Base-by-base conservation (phyloP, 768 basidiomycete species). In the Lentinula aciculospora region DNA sequence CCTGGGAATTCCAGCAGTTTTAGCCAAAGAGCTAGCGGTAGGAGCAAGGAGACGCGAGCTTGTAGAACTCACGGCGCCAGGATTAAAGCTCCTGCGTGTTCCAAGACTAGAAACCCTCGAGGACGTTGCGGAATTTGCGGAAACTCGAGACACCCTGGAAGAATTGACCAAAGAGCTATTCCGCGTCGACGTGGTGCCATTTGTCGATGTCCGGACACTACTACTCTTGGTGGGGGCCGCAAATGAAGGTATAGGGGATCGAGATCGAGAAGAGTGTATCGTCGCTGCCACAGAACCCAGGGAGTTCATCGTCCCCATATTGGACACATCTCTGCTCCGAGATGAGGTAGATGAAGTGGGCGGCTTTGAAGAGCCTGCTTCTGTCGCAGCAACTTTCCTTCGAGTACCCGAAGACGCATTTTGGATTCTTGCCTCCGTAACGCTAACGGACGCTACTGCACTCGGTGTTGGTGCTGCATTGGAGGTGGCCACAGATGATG, bases 11-110 rank as follows among this genome's bases (percentile, higher is more conserved):
- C 67, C 63, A 53, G 63, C 72, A 23, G 67, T 74, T 72, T 84
- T 88, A 2, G 89, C 89, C 23, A 90, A 71, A 1, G 89, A 91
- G 63, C 88, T 89, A 1, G 85, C 88, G 0, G 89, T 91, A 0
- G 89, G 89, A 0, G 88, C 88, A 51, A 87, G 71, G 12, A 91
- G 73, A 36, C 84, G 79, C 2, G 77, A 79, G 64, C 69, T 71
- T 1, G 82, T 81, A 6, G 71, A 71, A 0, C 68, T 70, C 34
- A 74, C 69, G 13, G 61, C 53, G 7, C 63, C 27, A 4, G 23
- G 13, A 19, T 34, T 53, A 6, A 51, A 19, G 66, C 70, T 53
- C 53, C 61, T 60, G 15, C 63, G 56, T 5, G 66, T 55, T 23
- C 63, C 61, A 25, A 70, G 66, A n/a, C 66, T 64, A 45, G 69